These are phyloP conservation scores for Paraphysoderma sedebokerense DNA, from an alignment of 371 early-diverging fungal genomes.

Conservation along the genomic window DNA sequence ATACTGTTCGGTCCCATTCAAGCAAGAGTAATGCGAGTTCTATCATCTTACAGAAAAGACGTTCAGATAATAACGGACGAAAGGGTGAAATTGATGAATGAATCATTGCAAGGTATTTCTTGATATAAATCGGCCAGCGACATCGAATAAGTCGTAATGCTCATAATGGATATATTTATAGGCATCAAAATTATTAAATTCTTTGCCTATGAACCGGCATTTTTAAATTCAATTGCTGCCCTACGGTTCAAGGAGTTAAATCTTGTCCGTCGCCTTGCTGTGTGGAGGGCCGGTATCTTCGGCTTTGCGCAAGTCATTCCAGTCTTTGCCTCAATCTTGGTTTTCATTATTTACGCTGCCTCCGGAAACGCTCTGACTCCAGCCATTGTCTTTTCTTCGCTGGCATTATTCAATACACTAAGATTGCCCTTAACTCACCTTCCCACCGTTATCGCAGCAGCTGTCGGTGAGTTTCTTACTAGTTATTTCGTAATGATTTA, in stretches of 20 bases:
- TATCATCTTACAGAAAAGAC: background rate
- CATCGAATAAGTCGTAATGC: too few species aligned
- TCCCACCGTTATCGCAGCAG: slow-evolving; percentile 17
- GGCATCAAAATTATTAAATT: slow-evolving; percentile 86
- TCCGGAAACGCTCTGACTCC: slow-evolving; percentile 41
- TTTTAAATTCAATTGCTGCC: slow-evolving; percentile 23
- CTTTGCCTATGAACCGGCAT: slow-evolving; percentile 57
- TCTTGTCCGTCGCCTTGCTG: background rate
- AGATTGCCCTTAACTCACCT: slow-evolving; percentile 42
- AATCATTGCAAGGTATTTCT: background rate
- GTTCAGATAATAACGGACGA: slow-evolving; percentile 24
- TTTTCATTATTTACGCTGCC: slow-evolving; percentile 57
- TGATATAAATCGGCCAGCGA: too few species aligned
- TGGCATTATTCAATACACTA: slow-evolving; percentile 79
- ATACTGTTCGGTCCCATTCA: background rate
- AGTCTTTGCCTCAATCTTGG: slow-evolving; percentile 65
- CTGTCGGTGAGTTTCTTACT: slow-evolving; percentile 41
- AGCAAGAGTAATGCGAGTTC: background rate
- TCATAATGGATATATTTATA: slow-evolving; percentile 62
- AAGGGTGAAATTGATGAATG: slow-evolving; percentile 39
- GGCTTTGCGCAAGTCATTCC: slow-evolving; percentile 33
- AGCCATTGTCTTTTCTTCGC: slow-evolving; percentile 64
- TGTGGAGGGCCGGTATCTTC: background rate
- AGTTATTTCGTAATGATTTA: slow-evolving; percentile 5
- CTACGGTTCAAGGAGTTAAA: background rate